Base-by-base conservation (phyloP, 148 eudicot species). In the Drosera capensis region DNA sequence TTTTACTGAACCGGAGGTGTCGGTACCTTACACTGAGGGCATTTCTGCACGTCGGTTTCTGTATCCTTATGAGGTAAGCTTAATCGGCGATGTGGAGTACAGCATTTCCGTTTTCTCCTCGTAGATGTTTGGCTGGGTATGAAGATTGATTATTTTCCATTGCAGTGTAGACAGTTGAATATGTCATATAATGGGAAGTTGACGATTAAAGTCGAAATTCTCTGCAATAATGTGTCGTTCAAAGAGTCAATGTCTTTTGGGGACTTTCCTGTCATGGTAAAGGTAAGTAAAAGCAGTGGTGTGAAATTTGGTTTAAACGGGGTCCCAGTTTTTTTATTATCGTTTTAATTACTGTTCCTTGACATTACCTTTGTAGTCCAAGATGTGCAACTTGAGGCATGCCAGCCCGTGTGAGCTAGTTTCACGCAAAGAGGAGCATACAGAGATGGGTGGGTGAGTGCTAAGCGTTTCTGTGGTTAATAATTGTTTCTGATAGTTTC, bases 371-470 rank as follows among this genome's bases (percentile, higher is more conserved):
- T 51, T 45, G 50, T 31, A 90, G 97, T 90, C 95, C 50, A 90
- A 75, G 58, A 52, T 60, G 16, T 90, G 97, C 69, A 55, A 78
- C 58, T 69, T 90, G 56, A 78, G 66, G 71, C 72, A 65, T 43
- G 92, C 76, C 12, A 68, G 68, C 53, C 64, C 74, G 25, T 34
- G 53, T 49, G 74, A 62, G 55, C 63, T 80, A 42, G 70, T 78
- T 38, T 54, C 59, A 5, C 23, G 5, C 67, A 80, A 63, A 64
- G 97, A 90, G 62, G 97, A 80, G 61, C 49, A 79, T 30, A 48
- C 77, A 29, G 97, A 90, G 71, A 75, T 80, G 95, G 97, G 97
- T 54, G 97, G 97, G 97, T 90, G 48, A 69, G 97, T 74, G 22
- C 18, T 7, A 2, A n/a, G 26, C 29, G 12, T 22, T 17, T 7